Percentiles rank a stretch among this genome's conserved stretches.
These are phyloP conservation scores for Penicillium desertorum DNA, from an alignment of 495 filamentous ascomycete species.

Conservation along the genomic window DNA sequence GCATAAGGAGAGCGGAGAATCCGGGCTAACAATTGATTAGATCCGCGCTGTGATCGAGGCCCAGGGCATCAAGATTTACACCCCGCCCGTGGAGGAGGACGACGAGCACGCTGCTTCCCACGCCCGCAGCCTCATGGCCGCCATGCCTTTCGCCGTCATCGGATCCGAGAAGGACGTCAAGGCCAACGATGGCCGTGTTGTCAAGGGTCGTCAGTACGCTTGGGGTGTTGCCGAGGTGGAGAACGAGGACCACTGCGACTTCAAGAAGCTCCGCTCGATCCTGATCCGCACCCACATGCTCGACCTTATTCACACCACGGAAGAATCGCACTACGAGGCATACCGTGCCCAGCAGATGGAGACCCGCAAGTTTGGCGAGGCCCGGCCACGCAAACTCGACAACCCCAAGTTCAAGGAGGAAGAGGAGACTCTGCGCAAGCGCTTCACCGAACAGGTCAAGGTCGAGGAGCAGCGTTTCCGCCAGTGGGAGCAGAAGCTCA, in stretches of 20 bases:
- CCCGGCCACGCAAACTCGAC: conserved; percentile 92
- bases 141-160: conserved; percentile 98
- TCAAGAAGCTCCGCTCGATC: conserved; percentile 99
- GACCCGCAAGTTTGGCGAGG: conserved; percentile 98
- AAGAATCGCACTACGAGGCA: conserved; percentile 98
- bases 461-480: conserved; percentile 98
- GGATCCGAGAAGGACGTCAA: conserved; percentile 99
- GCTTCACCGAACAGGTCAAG: conserved; percentile 99
- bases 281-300: conserved; percentile 99
- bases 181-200: conserved; percentile 88
- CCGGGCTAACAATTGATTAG: conserved; percentile 43
- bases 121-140: conserved; percentile 87
- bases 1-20: not conserved
- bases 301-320: conserved; percentile 98
- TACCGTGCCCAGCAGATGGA: conserved; percentile 99
- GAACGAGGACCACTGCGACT: conserved; percentile 99
- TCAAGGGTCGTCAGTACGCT: conserved; percentile 97
- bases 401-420: conserved; percentile 99
- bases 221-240: conserved; percentile 99
- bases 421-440: conserved; percentile 94
- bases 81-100: conserved; percentile 94
- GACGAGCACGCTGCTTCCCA: conserved; percentile 94
- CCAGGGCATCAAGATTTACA: conserved; percentile 99
- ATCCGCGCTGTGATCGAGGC: conserved; percentile 94
- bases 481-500: conserved; percentile 99